Evolutionary conservation across 768 basidiomycete genomes (phyloP).

Genomic region (Suillus alpinus): DNA sequence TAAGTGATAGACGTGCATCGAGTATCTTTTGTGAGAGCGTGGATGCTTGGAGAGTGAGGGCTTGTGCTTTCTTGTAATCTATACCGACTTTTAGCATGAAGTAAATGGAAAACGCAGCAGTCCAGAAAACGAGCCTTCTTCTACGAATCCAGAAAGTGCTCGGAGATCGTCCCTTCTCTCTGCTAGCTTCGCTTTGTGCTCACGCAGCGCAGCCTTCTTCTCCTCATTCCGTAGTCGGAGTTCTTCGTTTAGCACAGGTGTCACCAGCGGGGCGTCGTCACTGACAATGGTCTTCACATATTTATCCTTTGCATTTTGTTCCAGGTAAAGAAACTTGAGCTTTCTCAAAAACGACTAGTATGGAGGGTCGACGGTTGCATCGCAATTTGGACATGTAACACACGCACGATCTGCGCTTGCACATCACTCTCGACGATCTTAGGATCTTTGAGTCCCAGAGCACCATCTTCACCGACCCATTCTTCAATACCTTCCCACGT

Average conservation of each 20-base stretch:
- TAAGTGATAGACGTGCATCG: constrained; percentile 76
- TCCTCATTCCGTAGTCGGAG: constrained; percentile 57
- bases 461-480: constrained; percentile 21
- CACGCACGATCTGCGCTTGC: constrained; percentile 56
- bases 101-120: not conserved
- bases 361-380: constrained; percentile 6
- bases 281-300: constrained; percentile 86
- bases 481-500: constrained; percentile 31
- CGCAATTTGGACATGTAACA: not conserved
- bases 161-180: constrained; percentile 63
- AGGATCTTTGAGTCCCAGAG: constrained; percentile 42
- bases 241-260: constrained; percentile 74
- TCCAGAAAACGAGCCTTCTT: constrained; percentile 48
- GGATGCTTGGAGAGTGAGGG: constrained; percentile 51
- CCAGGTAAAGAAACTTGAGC: constrained; percentile 86
- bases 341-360: constrained; percentile 68
- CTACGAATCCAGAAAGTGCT: constrained; percentile 63
- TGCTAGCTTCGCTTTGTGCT: constrained; percentile 58
- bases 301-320: constrained; percentile 88
- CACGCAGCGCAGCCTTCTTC: constrained; percentile 69
- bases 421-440: constrained; percentile 57
- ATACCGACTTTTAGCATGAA: not conserved
- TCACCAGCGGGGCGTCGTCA: constrained; percentile 80
- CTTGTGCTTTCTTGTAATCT: constrained; percentile 63
- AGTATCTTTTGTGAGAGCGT: constrained; percentile 73